phyloP scores from a whole-genome alignment of 495 filamentous ascomycete genomes.

The Terfezia claveryi region DNA sequence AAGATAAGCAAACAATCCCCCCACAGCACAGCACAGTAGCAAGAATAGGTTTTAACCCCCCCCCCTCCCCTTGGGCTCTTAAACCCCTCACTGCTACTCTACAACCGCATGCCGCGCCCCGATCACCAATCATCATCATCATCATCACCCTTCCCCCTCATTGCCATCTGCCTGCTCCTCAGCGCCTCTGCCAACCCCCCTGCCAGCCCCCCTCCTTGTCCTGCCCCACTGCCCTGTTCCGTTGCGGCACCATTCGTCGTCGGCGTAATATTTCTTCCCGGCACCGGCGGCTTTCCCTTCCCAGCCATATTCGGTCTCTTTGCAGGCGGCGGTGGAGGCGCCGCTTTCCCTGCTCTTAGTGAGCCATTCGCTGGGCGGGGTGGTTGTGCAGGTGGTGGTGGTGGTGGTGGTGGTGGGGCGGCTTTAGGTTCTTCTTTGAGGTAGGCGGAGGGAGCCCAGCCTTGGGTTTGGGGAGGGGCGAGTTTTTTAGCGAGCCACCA shows the following conservation, averaged over 20 bases:
- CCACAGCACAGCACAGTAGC: no score
- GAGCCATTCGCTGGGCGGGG: slow-evolving; percentile 29
- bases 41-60: no score
- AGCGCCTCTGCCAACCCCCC: slow-evolving; percentile 64
- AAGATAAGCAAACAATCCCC: no score
- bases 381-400: slow-evolving; percentile 32
- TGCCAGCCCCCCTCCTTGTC: slow-evolving; percentile 42
- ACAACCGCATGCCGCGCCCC: no score
- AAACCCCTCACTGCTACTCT: no score
- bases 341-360: slow-evolving; percentile 35
- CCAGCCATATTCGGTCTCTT: slow-evolving; percentile 55
- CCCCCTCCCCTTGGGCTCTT: no score
- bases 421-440: slow-evolving; percentile 54
- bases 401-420: slow-evolving; percentile 36
- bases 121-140: slow-evolving; percentile 40
- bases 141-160: slow-evolving; percentile 35
- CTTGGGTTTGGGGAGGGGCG: slow-evolving; percentile 37
- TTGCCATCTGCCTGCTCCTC: slow-evolving; percentile 42
- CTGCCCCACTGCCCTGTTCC: slow-evolving; percentile 41
- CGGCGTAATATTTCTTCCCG: slow-evolving; percentile 24
- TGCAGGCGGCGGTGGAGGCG: slow-evolving; percentile 59
- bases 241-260: slow-evolving; percentile 40
- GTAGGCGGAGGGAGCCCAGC: slow-evolving; percentile 86
- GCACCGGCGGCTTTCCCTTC: slow-evolving; percentile 41
- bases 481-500: slow-evolving; percentile 80